Evolutionary conservation across 768 basidiomycete genomes (phyloP), one percentile per base, ranked within the genome.

Genomic region (Dentipellis fragilis): DNA sequence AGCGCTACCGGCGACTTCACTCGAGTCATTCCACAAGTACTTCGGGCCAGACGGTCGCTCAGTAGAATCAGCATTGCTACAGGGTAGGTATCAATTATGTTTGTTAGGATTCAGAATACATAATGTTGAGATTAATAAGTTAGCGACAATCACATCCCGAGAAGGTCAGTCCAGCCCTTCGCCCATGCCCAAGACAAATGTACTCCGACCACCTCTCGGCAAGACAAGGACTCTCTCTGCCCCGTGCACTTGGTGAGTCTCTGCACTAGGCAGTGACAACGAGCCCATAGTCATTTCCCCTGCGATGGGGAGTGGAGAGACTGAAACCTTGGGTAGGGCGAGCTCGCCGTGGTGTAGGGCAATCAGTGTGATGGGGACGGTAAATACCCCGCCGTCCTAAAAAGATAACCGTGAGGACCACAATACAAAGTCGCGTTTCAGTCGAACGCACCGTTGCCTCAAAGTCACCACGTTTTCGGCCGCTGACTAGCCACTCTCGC

Each of bases 401-500:
- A 8, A 7, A 49, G 22, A 16, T 39, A 29, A 29, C 29, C 3
- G 29, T 29, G 6, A 29, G 29, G 29, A 29, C 3, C 29, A 6
- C 29, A 29, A 29, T 3, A 29, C 29, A 6, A 29, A 29, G 29
- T 3, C 6, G 6, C 29, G 3, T 29, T 29, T 29, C 29, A 29
- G 29, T 29, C 29, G 29, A 29, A 29, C 57, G 7, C 63, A 89
- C 94, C 70, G 73, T 75, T 2, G 87, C 89, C 16, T 76, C 54
- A 63, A 90, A 94, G 61, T 88, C 87, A 0, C 93, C 93, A 52
- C 87, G 81, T 70, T 93, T 95, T 42, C 78, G 77, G 9, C 94
- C 94, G 58, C 90, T 88, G 9, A 97, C 81, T 3, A 96, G 74
- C 94, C 94, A 97, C 60, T 90, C 87, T 50, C 81, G 83, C 16